phyloP scores from a whole-genome alignment of 1,139 yeast genomes.

The Debaryomyces udenii region DNA sequence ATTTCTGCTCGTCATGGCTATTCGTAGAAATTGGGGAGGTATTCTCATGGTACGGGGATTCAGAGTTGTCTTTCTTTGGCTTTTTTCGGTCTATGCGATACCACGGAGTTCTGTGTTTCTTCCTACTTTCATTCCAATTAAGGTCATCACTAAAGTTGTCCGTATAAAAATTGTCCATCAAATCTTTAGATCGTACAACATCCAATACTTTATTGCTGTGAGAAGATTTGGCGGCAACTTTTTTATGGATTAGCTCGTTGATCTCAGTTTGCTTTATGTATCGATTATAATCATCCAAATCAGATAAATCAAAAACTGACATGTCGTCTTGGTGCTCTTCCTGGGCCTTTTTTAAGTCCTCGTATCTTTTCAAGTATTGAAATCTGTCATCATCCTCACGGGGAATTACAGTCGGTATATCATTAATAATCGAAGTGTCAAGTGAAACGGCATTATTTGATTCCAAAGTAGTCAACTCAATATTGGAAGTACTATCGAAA shows the following conservation, averaged over 20 bases:
- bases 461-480: slow-evolving; percentile 2
- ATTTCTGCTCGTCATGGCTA: slow-evolving; percentile 10
- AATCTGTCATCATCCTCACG: slow-evolving; percentile 28
- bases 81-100: slow-evolving; percentile 14
- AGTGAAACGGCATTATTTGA: slow-evolving; percentile 18
- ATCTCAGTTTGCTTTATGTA: slow-evolving; percentile 41
- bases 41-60: slow-evolving; percentile 14
- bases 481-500: slow-evolving; percentile 20
- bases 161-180: slow-evolving; percentile 33
- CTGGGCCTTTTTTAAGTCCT: slow-evolving; percentile 20
- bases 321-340: slow-evolving; percentile 20
- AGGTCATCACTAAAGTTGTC: slow-evolving; percentile 14
- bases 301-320: slow-evolving; percentile 41
- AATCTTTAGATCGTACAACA: slow-evolving; percentile 33
- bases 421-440: slow-evolving; percentile 30
- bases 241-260: slow-evolving; percentile 34
- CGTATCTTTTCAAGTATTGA: slow-evolving; percentile 33
- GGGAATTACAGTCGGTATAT: slow-evolving; percentile 16
- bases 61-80: slow-evolving; percentile 11
- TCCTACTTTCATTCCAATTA: slow-evolving; percentile 5
- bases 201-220: slow-evolving; percentile 25
- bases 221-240: slow-evolving; percentile 17
- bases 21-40: slow-evolving; percentile 15
- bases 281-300: slow-evolving; percentile 39
- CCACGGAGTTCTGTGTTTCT: slow-evolving; percentile 14